Base-by-base conservation (phyloP, 2,329 filamentous ascomycete genomes). In the Trichoderma endophyticum region DNA sequence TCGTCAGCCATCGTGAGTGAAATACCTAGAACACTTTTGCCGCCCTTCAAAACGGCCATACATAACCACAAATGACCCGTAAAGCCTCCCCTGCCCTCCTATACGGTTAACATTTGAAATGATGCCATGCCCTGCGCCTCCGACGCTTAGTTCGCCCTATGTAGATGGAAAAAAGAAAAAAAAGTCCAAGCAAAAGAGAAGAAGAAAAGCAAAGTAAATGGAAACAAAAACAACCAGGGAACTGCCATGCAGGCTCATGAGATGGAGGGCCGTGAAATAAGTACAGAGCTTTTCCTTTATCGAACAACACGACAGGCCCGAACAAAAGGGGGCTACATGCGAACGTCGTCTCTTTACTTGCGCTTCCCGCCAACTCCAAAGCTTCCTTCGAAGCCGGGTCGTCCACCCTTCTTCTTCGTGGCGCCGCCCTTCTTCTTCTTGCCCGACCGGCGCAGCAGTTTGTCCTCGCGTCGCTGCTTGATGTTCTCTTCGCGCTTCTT, bases 401-500 rank as follows among this genome's bases (percentile, higher is more conserved):
- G 84, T 72, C 85, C 87, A 74, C 83, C 82, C 78, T 86, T 87
- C 75, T 83, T 82, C 79, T 84, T 83, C 9, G 77, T 76, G n/a
- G 74, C 75, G 24, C 75, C 78, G 56, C 72, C 80, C 76, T 81
- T 82, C 82, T 88, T 88, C 83, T 88, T 89, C 81, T 89, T 90
- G 39, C 86, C 87, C 70, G 86, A 87, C 75, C 86, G 86, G 69
- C 89, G 88, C 66, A 84, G 78, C 70, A 85, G 73, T 84, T 94
- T 95, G 75, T 93, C 92, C 64, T 96, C 93, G 76, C 88, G 88
- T 75, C 92, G 87, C 82, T 92, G 92, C 77, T 86, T 86, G 74
- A 95, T 84, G 80, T 95, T 95, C 63, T 93, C 92, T 78, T 94
- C 92, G 74, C 92, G 88, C 86, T 97, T 97, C 82, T 90, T 90